Base-by-base conservation (phyloP, 441 rosid species). In the Kokia cookei region DNA sequence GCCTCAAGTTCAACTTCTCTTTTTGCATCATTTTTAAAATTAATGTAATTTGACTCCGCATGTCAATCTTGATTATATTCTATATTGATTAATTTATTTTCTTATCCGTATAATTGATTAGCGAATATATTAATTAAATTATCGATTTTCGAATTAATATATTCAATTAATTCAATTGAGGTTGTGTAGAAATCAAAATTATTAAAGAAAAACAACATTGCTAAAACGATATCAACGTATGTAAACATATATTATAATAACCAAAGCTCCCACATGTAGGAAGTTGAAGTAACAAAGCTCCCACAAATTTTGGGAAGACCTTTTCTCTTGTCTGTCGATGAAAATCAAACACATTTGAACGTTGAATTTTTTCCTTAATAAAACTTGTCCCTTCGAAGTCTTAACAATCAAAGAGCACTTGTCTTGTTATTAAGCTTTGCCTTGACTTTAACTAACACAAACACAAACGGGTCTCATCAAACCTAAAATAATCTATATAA, bases 211-310 rank as follows among this genome's bases (percentile, higher is more conserved):
- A 15, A 27, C 9, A 13, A 22, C 29, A 55, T 14, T 10, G 4
- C 59, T 51, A 10, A 40, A 40, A 40, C 17, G 14, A 22, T 22
- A 10, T 42, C 26, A 19, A 17, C 14, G 13, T 22, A 17, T 15
- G 27, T 8, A 7, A 13, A 32, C 37, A 32, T 32, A 32, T 14
- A 68, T 4, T 29, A 65, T 24, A 58, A 12, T 58, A 58, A 58
- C 12, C 14, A 57, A 24, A 32, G 53, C 14, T 58, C 53, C 57
- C 58, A 42, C 65, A 71, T 76, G 87, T 83, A 69, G 73, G 82
- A 78, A 65, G 63, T 71, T 70, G 63, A 69, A 80, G 85, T 35
- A 82, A 85, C 86, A 83, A 77, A 54, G 80, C 76, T 78, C 87
- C 87, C 74, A 80, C 84, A 75, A 72, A 69, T 76, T 54, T 83